Conservation (phyloP, 257 asterid species). For the Osmanthus fragrans region DNA sequence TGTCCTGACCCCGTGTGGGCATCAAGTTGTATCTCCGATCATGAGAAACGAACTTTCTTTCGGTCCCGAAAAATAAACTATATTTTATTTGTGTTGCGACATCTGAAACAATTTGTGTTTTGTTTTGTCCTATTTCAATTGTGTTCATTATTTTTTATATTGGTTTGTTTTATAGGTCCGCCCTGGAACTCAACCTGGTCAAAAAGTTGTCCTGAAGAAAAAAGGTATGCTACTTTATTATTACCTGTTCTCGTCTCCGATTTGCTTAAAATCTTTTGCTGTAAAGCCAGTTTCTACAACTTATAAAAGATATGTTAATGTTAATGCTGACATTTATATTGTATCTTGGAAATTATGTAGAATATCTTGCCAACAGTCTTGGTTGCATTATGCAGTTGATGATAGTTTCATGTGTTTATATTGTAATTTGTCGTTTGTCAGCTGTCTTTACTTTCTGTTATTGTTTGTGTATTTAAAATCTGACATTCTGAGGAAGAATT, state of each 20-base stretch:
- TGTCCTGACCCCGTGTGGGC: constrained; percentile 4
- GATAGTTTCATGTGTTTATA: background rate
- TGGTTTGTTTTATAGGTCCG: constrained; percentile 59
- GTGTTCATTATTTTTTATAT: background rate
- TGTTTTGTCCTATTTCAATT: background rate
- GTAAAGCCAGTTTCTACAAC: constrained; percentile 3
- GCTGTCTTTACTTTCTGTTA: background rate
- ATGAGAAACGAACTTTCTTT: background rate
- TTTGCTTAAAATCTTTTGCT: constrained; percentile 4
- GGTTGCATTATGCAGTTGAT: constrained; percentile 1
- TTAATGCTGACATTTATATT: background rate
- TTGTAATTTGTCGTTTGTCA: background rate
- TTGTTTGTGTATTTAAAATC: background rate
- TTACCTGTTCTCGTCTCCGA: constrained; percentile 10
- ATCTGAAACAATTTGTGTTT: background rate
- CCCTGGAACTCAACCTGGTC: constrained; percentile 96
- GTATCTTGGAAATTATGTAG: background rate
- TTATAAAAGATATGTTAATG: background rate
- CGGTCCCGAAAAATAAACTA: background rate
- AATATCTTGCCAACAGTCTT: background rate
- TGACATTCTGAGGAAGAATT: background rate
- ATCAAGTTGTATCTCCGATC: background rate
- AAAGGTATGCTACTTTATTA: constrained; percentile 50
- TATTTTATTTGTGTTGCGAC: background rate
- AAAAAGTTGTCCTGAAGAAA: constrained; percentile 80